Evolutionary conservation across 139 green algal species (phyloP).

Genomic region (Asterochloris sp.): DNA sequence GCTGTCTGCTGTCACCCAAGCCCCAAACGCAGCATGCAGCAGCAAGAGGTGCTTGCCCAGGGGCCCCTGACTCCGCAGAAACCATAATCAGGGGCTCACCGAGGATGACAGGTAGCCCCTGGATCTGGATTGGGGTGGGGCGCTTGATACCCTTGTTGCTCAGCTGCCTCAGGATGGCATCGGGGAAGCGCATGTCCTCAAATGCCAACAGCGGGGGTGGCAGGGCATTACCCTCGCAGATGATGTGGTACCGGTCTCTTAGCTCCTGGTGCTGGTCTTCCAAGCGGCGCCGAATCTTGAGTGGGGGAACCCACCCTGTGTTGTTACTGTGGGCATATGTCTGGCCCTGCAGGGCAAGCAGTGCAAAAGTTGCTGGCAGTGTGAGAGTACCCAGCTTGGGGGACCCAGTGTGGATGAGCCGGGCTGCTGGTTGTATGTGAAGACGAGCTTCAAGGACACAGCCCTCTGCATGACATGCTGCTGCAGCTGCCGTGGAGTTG

Average conservation of each 20-base stretch:
- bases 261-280: constrained; percentile 64
- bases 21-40: too few relatives aligned
- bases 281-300: constrained; percentile 63
- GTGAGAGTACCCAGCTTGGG: too few relatives aligned
- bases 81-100: neutral
- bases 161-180: constrained; percentile 68
- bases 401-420: too few relatives aligned
- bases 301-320: constrained; percentile 93
- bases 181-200: constrained; percentile 49
- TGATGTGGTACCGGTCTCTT: constrained; percentile 89
- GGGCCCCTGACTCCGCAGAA: too few relatives aligned
- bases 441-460: too few relatives aligned
- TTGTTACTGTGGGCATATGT: constrained; percentile 72
- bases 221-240: constrained; percentile 79
- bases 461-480: too few relatives aligned
- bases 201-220: constrained; percentile 88
- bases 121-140: constrained; percentile 95
- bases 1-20: too few relatives aligned
- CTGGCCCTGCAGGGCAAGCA: constrained; percentile 41
- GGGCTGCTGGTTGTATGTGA: too few relatives aligned
- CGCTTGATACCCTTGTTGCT: constrained; percentile 78
- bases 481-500: too few relatives aligned
- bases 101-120: constrained; percentile 89
- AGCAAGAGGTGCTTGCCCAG: too few relatives aligned
- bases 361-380: too few relatives aligned